Conservation (phyloP, 2,329 filamentous ascomycete genomes). For the Aulographum hederae region DNA sequence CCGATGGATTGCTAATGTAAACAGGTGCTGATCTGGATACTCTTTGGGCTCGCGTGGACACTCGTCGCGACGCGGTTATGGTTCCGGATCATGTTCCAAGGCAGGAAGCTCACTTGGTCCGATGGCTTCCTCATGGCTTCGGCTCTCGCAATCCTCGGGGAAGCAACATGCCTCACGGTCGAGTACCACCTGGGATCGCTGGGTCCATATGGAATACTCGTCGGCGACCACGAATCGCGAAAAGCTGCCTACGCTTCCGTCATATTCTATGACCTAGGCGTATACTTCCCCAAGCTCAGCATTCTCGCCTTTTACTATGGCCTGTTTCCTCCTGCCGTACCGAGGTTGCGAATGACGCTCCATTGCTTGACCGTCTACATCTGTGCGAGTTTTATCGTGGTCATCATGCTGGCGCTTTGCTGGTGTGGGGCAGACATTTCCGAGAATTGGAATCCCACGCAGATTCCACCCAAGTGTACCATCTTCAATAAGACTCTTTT, state of each 20-base stretch:
- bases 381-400: slow-evolving; percentile 1
- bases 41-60: slow-evolving; percentile 1
- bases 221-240: background rate
- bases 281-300: slow-evolving; percentile 4
- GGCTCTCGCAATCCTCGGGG: background rate
- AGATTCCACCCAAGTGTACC: slow-evolving; percentile 1
- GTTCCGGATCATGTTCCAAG: slow-evolving; percentile 3
- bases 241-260: slow-evolving; percentile 1
- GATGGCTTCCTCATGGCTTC: slow-evolving; percentile 3
- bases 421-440: slow-evolving; percentile 3
- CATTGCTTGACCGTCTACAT: background rate
- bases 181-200: slow-evolving; percentile 1
- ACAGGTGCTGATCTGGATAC: background rate
- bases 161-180: slow-evolving; percentile 1
- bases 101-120: slow-evolving; percentile 1
- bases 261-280: slow-evolving; percentile 1
- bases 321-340: slow-evolving; percentile 1
- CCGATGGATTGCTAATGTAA: too few relatives aligned
- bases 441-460: background rate
- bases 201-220: background rate
- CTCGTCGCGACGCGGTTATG: slow-evolving; percentile 4
- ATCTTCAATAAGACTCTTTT: slow-evolving; percentile 2
- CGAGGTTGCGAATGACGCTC: slow-evolving; percentile 1
- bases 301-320: slow-evolving; percentile 3
- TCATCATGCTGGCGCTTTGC: slow-evolving; percentile 3